Base-by-base conservation (phyloP, 768 basidiomycete genomes). In the Leucocoprinus leucothites region DNA sequence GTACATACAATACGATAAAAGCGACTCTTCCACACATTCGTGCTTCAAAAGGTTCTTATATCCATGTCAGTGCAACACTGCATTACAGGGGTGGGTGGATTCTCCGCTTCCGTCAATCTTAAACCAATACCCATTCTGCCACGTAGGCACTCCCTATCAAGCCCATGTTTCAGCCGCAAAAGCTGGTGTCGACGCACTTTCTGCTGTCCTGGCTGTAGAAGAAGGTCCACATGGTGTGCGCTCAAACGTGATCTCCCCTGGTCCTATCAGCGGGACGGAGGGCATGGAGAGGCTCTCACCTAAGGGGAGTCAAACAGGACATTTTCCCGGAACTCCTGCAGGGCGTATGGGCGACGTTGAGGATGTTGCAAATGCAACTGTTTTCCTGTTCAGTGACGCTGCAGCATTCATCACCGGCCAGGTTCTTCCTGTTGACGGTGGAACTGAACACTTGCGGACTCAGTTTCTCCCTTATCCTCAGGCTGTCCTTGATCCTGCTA, bases 151-250 rank as follows among this genome's bases (percentile, higher is more conserved):
- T 7, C 89, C 91, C 0, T 91, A 85, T 68, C 95, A 98, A 71
- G 92, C 84, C 7, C 96, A 98, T 64, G 93, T 96, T 11, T 92
- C 91, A 11, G 91, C 94, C 8, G 95, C 95, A 21, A 99, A 98
- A 69, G 94, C 96, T 0, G 96, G 81, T 16, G 84, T 98, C 34
- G 95, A 99, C 65, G 93, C 94, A 0, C 75, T 94, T 4, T 91
- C 90, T 52, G 78, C 80, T 1, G 94, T 91, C 2, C 71, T 98
- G 24, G 94, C 95, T 1, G 82, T 96, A 11, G 95, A 98, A 71
- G 94, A 96, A 72, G 96, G 95, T 1, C 96, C 95, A 3, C 81
- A 84, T 61, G 96, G 96, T n/a, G 85, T 98, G 18, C 85, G 95
- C 44, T 91, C 91, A 16, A 97, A 93, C 62, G 84, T 90, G 45